phyloP scores from a whole-genome alignment of 2,329 filamentous ascomycete species.

The Aspergillus quadricinctus region DNA sequence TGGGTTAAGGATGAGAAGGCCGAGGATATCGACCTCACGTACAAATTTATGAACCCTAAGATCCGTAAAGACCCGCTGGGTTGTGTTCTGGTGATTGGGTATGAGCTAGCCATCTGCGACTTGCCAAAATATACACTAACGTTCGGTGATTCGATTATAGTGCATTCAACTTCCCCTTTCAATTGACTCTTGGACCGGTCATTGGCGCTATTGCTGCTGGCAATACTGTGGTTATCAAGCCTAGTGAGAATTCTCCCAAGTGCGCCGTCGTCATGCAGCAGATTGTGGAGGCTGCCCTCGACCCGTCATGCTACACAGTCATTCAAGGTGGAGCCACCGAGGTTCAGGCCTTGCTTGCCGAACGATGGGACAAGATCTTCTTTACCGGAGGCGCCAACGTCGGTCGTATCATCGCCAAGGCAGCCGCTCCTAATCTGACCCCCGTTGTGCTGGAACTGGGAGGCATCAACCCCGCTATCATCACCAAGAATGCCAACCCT shows the following conservation, averaged over 20 bases:
- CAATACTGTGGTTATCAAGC: constrained; percentile 86
- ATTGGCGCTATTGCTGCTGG: constrained; percentile 90
- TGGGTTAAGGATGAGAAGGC: constrained; percentile 81
- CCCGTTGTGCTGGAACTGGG: constrained; percentile 87
- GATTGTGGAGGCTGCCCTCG: constrained; percentile 70
- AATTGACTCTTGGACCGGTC: constrained; percentile 71
- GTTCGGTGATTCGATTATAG: constrained; percentile 30
- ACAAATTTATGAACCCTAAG: constrained; percentile 65
- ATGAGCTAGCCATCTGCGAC: constrained; percentile 10
- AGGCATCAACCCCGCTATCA: constrained; percentile 84
- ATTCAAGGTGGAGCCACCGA: constrained; percentile 79
- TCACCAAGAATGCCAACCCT: constrained; percentile 78
- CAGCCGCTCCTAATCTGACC: constrained; percentile 83
- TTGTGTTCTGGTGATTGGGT: constrained; percentile 77
- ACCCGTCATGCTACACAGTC: constrained; percentile 69
- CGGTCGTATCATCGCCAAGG: constrained; percentile 82
- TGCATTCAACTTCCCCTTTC: constrained; percentile 90
- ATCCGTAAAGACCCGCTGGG: constrained; percentile 87
- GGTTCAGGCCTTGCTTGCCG: constrained; percentile 73
- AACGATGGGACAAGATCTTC: constrained; percentile 97
- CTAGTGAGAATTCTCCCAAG: constrained; percentile 74
- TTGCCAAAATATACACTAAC: constrained; percentile 1
- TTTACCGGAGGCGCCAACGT: constrained; percentile 81
- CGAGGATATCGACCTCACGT: constrained; percentile 63
- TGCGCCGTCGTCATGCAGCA: constrained; percentile 75